Percentiles rank a stretch among this genome's conserved stretches.
Conservation (phyloP, 352 stramenopile genomes). For the Phytophthora cactorum region DNA sequence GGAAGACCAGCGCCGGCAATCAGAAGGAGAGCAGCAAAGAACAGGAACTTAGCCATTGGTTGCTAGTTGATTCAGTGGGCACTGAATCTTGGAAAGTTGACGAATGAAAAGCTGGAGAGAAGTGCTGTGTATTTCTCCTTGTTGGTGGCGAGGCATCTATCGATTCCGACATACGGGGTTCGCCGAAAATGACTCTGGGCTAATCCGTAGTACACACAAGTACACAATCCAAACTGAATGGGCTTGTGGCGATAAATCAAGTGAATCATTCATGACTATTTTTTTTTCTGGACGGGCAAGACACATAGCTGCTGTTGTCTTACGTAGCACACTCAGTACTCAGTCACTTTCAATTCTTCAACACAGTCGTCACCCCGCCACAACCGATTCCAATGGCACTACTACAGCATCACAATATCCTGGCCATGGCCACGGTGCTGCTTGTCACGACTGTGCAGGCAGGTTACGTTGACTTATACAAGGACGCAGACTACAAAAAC, state of each 20-base stretch:
- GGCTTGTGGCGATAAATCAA: too few relatives aligned
- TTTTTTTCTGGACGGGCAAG: too few relatives aligned
- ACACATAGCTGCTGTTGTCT: too few relatives aligned
- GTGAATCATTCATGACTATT: too few relatives aligned
- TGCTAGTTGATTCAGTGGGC: not conserved
- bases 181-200: too few relatives aligned
- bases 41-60: not conserved
- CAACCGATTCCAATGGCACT: not conserved
- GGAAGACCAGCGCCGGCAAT: not conserved
- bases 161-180: too few relatives aligned
- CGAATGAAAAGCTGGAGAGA: not conserved
- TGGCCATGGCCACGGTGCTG: not conserved
- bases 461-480: constrained; percentile 23
- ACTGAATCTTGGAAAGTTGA: not conserved
- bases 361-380: not conserved
- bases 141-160: too few relatives aligned
- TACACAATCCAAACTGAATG: too few relatives aligned
- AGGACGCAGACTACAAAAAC: constrained; percentile 19
- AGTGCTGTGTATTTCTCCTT: too few relatives aligned
- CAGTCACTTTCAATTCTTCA: not conserved
- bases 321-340: not conserved
- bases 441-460: not conserved
- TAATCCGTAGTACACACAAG: too few relatives aligned
- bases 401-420: not conserved
- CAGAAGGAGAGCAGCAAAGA: not conserved